Percentiles rank a stretch among this genome's conserved stretches.
Evolutionary conservation across 257 asterid genomes (phyloP).

Genomic region (Salvia splendens): DNA sequence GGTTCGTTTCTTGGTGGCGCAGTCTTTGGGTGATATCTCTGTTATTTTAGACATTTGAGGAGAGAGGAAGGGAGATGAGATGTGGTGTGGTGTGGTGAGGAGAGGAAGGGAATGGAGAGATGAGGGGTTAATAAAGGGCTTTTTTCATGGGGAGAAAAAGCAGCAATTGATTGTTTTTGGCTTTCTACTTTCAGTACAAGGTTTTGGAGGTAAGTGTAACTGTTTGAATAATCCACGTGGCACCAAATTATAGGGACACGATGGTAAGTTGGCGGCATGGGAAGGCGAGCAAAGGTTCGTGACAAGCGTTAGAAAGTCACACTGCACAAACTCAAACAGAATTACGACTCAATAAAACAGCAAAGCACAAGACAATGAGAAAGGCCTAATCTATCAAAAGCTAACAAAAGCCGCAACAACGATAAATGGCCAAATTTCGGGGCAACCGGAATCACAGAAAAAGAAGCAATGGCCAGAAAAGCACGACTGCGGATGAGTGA

Average conservation of each 20-base stretch:
- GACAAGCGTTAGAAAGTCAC: too few relatives aligned
- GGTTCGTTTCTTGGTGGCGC: slow-evolving; percentile 57
- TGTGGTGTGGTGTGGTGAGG: slow-evolving; percentile 25
- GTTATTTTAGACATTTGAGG: slow-evolving; percentile 67
- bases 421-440: too few relatives aligned
- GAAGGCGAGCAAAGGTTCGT: too few relatives aligned
- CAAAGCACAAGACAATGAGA: too few relatives aligned
- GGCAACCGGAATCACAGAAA: too few relatives aligned
- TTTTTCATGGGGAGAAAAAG: slow-evolving; percentile 24
- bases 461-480: too few relatives aligned
- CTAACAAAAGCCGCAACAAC: too few relatives aligned
- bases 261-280: too few relatives aligned
- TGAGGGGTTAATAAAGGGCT: slow-evolving; percentile 42
- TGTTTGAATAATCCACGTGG: neutral
- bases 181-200: slow-evolving; percentile 43
- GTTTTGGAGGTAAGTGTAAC: slow-evolving; percentile 28
- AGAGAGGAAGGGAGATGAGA: slow-evolving; percentile 8
- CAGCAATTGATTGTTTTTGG: slow-evolving; percentile 45
- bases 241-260: neutral
- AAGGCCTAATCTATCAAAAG: too few relatives aligned
- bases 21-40: slow-evolving; percentile 83
- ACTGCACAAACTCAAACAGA: too few relatives aligned
- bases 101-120: slow-evolving; percentile 29
- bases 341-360: too few relatives aligned
- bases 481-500: too few relatives aligned